Evolutionary conservation across 768 basidiomycete genomes (phyloP).

Genomic region (Scleroderma citrinum): DNA sequence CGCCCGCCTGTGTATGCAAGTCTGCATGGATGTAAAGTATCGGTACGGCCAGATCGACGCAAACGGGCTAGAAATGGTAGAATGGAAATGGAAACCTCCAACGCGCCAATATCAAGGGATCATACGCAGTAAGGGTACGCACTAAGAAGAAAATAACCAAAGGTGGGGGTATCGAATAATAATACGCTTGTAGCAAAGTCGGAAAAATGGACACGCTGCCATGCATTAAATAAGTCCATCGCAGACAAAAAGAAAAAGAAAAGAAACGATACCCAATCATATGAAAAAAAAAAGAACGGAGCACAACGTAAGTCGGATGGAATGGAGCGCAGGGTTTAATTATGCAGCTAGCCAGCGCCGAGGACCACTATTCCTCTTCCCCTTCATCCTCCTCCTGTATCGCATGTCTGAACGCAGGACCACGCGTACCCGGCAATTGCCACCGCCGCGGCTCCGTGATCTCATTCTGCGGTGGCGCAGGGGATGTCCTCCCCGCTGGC

Average conservation of each 20-base stretch:
- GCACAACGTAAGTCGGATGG: not conserved
- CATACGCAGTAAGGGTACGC: no score
- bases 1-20: no score
- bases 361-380: slow-evolving; percentile 51
- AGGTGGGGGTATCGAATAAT: not conserved
- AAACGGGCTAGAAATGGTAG: no score
- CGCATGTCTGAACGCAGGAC: slow-evolving; percentile 61
- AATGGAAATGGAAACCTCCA: no score
- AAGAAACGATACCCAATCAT: not conserved
- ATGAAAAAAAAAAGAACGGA: not conserved
- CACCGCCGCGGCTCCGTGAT: slow-evolving; percentile 50
- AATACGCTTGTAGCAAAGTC: not conserved
- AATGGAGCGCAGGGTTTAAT: slow-evolving; percentile 1
- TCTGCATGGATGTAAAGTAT: no score
- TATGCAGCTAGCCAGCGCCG: not conserved
- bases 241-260: not conserved
- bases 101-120: no score
- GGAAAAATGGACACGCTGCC: no score
- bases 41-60: no score
- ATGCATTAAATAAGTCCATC: not conserved
- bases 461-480: slow-evolving; percentile 46
- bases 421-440: slow-evolving; percentile 64
- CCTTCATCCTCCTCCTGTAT: slow-evolving; percentile 87
- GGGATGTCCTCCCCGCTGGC: slow-evolving; percentile 54
- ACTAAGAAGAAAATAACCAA: no score